phyloP scores from a whole-genome alignment of 345 rosid species.

The Murraya paniculata region DNA sequence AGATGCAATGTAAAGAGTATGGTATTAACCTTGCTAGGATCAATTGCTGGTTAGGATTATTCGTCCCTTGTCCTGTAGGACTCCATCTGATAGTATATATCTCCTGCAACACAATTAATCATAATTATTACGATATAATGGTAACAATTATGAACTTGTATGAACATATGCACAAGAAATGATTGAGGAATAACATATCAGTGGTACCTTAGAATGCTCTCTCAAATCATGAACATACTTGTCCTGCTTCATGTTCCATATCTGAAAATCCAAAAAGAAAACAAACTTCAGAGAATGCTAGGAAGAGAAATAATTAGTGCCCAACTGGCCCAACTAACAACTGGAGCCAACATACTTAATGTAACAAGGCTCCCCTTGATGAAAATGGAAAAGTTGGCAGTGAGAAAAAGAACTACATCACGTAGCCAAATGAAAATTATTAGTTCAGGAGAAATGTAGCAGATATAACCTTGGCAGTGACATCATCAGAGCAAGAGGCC shows the following conservation, averaged over 20 bases:
- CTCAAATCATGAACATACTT: constrained; percentile 78
- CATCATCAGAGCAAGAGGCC: constrained; percentile 98
- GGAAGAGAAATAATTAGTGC: background rate
- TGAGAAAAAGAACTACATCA: too few relatives aligned
- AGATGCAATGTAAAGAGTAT: background rate
- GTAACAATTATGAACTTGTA: background rate
- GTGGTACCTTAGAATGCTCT: constrained; percentile 66
- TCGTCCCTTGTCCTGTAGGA: constrained; percentile 90
- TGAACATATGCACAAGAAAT: background rate
- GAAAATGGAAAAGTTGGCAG: background rate
- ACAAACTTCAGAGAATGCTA: background rate
- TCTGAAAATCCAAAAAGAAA: constrained; percentile 33
- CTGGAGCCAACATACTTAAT: background rate
- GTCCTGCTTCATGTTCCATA: constrained; percentile 85
- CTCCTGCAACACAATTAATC: constrained; percentile 49
- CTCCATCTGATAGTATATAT: constrained; percentile 95
- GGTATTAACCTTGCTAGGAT: constrained; percentile 73
- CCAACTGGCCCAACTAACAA: background rate
- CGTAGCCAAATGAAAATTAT: constrained; percentile 3
- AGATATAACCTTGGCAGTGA: constrained; percentile 79
- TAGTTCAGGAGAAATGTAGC: constrained; percentile 4
- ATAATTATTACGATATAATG: background rate
- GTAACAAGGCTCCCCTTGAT: background rate
- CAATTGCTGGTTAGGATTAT: constrained; percentile 86
- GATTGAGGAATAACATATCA: background rate